Conservation (phyloP, 768 basidiomycete genomes). For the Russula brevipes region DNA sequence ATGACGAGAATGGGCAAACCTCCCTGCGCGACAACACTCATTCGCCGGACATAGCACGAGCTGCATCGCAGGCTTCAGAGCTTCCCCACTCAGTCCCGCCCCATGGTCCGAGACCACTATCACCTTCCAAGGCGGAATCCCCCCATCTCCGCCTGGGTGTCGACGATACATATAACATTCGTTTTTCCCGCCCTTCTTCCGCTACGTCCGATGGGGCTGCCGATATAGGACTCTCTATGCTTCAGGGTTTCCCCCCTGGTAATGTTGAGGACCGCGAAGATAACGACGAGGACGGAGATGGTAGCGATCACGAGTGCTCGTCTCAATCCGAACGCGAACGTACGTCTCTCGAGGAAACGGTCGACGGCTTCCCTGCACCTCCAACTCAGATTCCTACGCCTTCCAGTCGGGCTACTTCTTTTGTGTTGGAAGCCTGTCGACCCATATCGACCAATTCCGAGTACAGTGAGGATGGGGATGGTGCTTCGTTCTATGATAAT, state of each 20-base stretch:
- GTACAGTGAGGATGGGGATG: slow-evolving; percentile 54
- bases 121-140: not conserved
- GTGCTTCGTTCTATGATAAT: slow-evolving; percentile 69
- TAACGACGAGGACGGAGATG: slow-evolving; percentile 24
- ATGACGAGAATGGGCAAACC: not conserved
- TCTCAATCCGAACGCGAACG: slow-evolving; percentile 1
- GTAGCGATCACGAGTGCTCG: slow-evolving; percentile 21
- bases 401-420: slow-evolving; percentile 3
- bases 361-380: slow-evolving; percentile 22
- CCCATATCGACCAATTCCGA: slow-evolving; percentile 20
- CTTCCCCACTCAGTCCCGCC: not conserved
- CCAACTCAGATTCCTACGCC: slow-evolving; percentile 20
- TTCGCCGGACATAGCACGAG: not conserved
- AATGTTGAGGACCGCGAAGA: slow-evolving; percentile 31
- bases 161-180: not conserved
- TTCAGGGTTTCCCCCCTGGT: slow-evolving; percentile 46
- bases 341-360: slow-evolving; percentile 23
- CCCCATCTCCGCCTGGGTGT: slow-evolving; percentile 3
- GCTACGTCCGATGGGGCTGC: slow-evolving; percentile 53
- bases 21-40: not conserved
- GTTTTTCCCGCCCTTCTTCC: slow-evolving; percentile 32
- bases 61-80: not conserved
- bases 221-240: slow-evolving; percentile 64
- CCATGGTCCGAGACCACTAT: not conserved
- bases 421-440: not conserved